These are phyloP conservation scores for Aspergillus sp. DNA, from an alignment of 2,329 filamentous ascomycete genomes.

Conservation along the genomic window DNA sequence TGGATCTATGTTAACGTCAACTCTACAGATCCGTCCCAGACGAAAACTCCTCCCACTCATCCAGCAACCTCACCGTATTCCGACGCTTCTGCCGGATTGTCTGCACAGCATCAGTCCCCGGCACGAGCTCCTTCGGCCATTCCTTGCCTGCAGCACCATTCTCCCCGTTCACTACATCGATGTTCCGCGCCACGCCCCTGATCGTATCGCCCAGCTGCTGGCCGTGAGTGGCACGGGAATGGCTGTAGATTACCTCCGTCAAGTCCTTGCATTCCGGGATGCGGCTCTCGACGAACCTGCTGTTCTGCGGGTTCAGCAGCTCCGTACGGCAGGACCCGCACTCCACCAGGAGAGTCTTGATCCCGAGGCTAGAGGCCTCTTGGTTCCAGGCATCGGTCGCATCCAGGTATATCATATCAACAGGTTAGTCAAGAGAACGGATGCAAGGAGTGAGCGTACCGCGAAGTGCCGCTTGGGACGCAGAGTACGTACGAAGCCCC, in stretches of 20 bases:
- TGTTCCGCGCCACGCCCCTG: slow-evolving; percentile 32
- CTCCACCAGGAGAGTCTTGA: slow-evolving; percentile 36
- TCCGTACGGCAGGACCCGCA: slow-evolving; percentile 38
- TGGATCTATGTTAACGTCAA: too few relatives aligned
- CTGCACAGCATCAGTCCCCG: slow-evolving; percentile 26
- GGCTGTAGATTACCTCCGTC: slow-evolving; percentile 14
- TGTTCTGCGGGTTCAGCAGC: slow-evolving; percentile 20
- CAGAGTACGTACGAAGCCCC: slow-evolving; percentile 36
- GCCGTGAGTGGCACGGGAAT: slow-evolving; percentile 21
- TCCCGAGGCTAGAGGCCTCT: slow-evolving; percentile 34
- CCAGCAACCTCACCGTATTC: slow-evolving; percentile 6
- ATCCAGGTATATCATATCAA: slow-evolving; percentile 1
- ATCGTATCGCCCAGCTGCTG: slow-evolving; percentile 28
- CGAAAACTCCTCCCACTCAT: slow-evolving; percentile 9
- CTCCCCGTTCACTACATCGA: slow-evolving; percentile 28
- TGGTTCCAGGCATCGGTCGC: slow-evolving; percentile 17
- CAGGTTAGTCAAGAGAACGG: too few relatives aligned
- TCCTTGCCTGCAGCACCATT: slow-evolving; percentile 21
- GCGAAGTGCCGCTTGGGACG: slow-evolving; percentile 30
- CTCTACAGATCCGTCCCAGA: slow-evolving; percentile 4
- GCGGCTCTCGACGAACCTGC: slow-evolving; percentile 3
- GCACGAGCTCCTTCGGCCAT: slow-evolving; percentile 24
- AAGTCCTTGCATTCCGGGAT: slow-evolving; percentile 25
- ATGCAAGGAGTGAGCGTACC: too few relatives aligned
- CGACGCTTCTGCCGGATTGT: slow-evolving; percentile 6